Conservation (phyloP, 257 asterid genomes). For the Phtheirospermum japonicum region DNA sequence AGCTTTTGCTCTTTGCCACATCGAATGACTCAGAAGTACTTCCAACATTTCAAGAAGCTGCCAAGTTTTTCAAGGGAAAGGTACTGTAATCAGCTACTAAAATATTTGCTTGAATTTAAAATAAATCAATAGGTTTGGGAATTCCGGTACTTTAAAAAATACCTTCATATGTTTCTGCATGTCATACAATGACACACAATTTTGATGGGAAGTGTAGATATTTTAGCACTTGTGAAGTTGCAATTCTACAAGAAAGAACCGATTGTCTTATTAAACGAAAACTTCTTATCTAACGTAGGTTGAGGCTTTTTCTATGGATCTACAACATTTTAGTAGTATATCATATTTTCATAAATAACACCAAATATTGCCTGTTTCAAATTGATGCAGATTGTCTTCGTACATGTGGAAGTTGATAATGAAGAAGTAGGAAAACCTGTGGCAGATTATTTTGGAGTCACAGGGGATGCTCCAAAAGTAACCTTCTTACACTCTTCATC, state of each 20-base stretch:
- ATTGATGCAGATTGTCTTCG: slow-evolving; percentile 68
- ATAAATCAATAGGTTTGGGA: slow-evolving; percentile 1
- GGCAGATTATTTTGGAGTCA: slow-evolving; percentile 78
- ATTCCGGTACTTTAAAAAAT: not conserved
- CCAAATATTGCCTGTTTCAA: slow-evolving; percentile 26
- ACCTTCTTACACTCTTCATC: slow-evolving; percentile 27
- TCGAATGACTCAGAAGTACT: slow-evolving; percentile 53
- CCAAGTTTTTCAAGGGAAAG: slow-evolving; percentile 90
- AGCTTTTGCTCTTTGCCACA: slow-evolving; percentile 83
- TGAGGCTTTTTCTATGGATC: slow-evolving; percentile 10
- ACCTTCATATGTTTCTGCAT: not conserved
- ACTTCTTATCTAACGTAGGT: not conserved
- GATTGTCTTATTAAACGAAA: not conserved
- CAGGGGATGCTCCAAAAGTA: slow-evolving; percentile 72
- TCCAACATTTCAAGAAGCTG: slow-evolving; percentile 80
- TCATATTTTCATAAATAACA: slow-evolving; percentile 13
- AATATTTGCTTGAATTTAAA: slow-evolving; percentile 14
- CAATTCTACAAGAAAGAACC: not conserved
- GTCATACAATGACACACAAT: not conserved
- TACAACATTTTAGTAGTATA: not conserved
- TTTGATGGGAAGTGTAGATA: not conserved
- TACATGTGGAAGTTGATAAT: slow-evolving; percentile 65
- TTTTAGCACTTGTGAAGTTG: not conserved
- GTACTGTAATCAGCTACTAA: slow-evolving; percentile 34
- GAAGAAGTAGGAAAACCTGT: slow-evolving; percentile 89